Percentiles rank a stretch among this genome's conserved stretches.
Evolutionary conservation across 257 asterid genomes (phyloP).

Genomic region (Capsicum pubescens): DNA sequence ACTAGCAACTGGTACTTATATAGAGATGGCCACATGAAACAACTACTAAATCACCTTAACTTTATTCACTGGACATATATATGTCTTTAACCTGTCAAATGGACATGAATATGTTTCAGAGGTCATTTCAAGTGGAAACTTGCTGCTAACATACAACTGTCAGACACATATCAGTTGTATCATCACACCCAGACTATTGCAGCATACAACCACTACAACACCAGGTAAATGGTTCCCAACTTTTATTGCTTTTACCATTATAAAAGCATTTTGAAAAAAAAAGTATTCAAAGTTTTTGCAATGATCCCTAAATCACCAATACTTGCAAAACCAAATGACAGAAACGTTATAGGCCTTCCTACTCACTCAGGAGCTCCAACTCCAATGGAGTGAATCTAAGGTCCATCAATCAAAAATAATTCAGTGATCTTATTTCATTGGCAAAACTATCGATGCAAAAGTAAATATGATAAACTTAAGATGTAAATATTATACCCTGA

Average conservation of each 20-base stretch:
- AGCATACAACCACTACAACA: background rate
- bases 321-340: background rate
- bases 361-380: background rate
- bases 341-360: background rate
- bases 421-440: background rate
- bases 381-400: background rate
- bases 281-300: background rate
- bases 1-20: conserved; percentile 16
- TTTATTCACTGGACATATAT: background rate
- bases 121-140: conserved; percentile 8
- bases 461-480: background rate
- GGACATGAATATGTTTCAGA: background rate
- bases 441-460: background rate
- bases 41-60: conserved; percentile 3
- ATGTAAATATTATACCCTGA: background rate
- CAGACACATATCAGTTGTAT: background rate
- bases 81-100: background rate
- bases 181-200: background rate
- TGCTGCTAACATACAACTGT: background rate
- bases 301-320: background rate
- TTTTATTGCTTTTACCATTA: conserved; percentile 3
- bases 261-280: background rate
- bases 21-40: background rate
- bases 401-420: background rate
- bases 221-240: background rate